Base-by-base conservation (phyloP, 2,329 filamentous ascomycete genomes). In the Alternaria sp. region DNA sequence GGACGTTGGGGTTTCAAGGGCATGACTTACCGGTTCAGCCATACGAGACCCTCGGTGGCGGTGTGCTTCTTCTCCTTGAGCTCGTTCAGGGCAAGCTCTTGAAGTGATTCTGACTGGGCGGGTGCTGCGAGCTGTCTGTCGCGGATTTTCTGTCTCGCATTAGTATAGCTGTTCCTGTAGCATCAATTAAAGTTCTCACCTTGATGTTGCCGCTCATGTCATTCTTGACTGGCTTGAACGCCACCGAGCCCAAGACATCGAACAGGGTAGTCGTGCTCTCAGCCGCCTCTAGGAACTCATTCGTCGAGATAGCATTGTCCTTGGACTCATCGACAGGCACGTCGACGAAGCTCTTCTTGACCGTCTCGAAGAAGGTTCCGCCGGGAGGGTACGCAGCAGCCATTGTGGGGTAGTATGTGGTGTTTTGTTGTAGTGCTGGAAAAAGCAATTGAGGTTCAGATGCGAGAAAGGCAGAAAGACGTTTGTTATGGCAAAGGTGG, bases 201-300 rank as follows among this genome's bases (percentile, higher is more conserved):
- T 93, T 94, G 83, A 98, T 88, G 83, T 99, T 99, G 79, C 92
- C 92, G 52, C 88, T 81, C 85, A 99, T 92, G 82, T 99, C 96
- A 71, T 83, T 91, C 87, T 97, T 97, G 79, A 98, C 95, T 25
- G 93, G 91, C 58, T 86, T 89, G 83, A 99, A 98, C 69, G 94
- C 93, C 32, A 91, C 88, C 47, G 85, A 86, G 56, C 87, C 87
- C 26, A 90, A 81, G 44, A 89, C 81, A 78, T 90, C 88, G 77
- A 98, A 98, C 66, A 99, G 88, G 66, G 89, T 91, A 57, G 91
- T 91, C 80, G 98, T 83, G 60, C 92, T 90, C 86, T 97, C 93
- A 57, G 93, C 88, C 61, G 96, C 96, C 70, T 97, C 92, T 68
- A 98, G 90, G 82, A 98, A 99, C 80, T 96, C 89, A 61, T 87